Evolutionary conservation across 2,329 filamentous ascomycete genomes (phyloP).

Genomic region (Colletotrichum karsti): DNA sequence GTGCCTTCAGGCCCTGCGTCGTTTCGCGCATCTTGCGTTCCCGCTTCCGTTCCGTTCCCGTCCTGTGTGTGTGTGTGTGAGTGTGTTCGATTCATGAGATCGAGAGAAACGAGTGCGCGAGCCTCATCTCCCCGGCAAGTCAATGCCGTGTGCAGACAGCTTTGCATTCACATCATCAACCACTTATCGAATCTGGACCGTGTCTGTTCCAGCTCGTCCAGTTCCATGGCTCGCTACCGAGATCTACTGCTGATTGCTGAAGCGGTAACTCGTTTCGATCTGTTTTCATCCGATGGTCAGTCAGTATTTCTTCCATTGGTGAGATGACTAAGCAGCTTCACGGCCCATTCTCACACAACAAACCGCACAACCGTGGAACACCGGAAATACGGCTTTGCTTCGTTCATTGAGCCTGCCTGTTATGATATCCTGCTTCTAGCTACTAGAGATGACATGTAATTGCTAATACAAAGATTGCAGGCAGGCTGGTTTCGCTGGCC

Average conservation of each 20-base stretch:
- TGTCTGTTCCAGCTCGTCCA: not conserved
- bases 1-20: not conserved
- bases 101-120: constrained; percentile 1
- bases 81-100: not conserved
- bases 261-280: not conserved
- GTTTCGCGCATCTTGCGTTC: constrained; percentile 12
- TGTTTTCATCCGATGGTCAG: not conserved
- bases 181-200: not conserved
- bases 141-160: not conserved
- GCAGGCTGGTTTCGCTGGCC: not conserved
- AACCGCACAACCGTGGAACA: too few relatives aligned
- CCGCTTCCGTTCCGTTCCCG: constrained; percentile 1
- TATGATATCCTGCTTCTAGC: too few relatives aligned
- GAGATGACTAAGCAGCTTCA: too few relatives aligned
- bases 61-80: too few relatives aligned
- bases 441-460: too few relatives aligned
- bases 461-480: too few relatives aligned
- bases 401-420: too few relatives aligned
- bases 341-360: too few relatives aligned
- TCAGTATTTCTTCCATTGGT: too few relatives aligned
- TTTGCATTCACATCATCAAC: not conserved
- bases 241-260: not conserved
- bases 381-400: too few relatives aligned
- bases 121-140: not conserved
- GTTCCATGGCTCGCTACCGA: not conserved